phyloP scores from a whole-genome alignment of 2,329 filamentous ascomycete genomes.

The Drechslera avenae region DNA sequence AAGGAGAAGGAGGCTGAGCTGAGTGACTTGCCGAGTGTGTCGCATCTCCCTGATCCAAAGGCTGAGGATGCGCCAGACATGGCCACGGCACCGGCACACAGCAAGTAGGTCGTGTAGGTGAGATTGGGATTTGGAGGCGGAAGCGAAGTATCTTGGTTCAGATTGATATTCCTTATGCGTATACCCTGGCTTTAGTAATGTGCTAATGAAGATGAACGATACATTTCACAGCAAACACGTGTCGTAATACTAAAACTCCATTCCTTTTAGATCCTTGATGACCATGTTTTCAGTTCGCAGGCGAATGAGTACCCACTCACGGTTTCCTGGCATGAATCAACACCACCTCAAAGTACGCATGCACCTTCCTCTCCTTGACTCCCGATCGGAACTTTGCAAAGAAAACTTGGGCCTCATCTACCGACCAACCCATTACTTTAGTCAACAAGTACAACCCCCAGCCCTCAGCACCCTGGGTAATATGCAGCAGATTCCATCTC shows the following conservation, averaged over 20 bases:
- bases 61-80: slow-evolving; percentile 20
- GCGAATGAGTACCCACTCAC: not conserved
- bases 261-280: not conserved
- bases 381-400: slow-evolving; percentile 42
- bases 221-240: not conserved
- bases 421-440: slow-evolving; percentile 41
- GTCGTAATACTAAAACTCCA: not conserved
- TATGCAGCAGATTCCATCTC: slow-evolving; percentile 39
- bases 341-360: slow-evolving; percentile 40
- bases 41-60: slow-evolving; percentile 44
- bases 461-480: slow-evolving; percentile 35
- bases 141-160: slow-evolving; percentile 14
- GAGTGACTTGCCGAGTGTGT: slow-evolving; percentile 44
- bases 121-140: not conserved
- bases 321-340: slow-evolving; percentile 24
- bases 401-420: slow-evolving; percentile 54
- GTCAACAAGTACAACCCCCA: slow-evolving; percentile 38
- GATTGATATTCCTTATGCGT: slow-evolving; percentile 21
- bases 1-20: slow-evolving; percentile 31
- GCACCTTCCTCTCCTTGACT: slow-evolving; percentile 37
- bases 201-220: slow-evolving; percentile 3
- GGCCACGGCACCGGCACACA: slow-evolving; percentile 15
- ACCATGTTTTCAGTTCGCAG: too few species aligned
- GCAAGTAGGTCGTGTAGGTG: slow-evolving; percentile 9
- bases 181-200: slow-evolving; percentile 19